Evolutionary conservation across 1,139 yeast species (phyloP).

Genomic region (Suhomyces coccinellae): DNA sequence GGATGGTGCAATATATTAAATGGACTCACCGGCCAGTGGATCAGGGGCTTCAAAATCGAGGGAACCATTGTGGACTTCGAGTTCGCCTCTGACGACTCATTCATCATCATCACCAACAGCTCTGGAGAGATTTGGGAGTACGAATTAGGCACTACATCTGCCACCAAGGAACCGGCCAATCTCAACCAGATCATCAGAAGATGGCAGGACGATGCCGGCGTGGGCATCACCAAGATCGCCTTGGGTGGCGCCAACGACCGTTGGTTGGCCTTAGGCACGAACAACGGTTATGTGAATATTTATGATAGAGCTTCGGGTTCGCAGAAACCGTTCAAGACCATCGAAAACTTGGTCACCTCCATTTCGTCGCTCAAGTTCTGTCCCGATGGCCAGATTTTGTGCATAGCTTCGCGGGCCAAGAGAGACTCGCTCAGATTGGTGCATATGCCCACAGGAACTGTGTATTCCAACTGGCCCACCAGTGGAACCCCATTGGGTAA

Average conservation of each 20-base stretch:
- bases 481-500: conserved; percentile 93
- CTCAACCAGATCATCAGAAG: conserved; percentile 49
- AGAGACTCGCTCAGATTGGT: conserved; percentile 85
- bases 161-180: conserved; percentile 9
- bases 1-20: conserved; percentile 90
- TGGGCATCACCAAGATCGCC: conserved; percentile 76
- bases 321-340: conserved; percentile 52
- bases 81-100: conserved; percentile 57
- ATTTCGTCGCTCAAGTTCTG: conserved; percentile 75
- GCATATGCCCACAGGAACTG: conserved; percentile 85
- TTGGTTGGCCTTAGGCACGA: conserved; percentile 88
- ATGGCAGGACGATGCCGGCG: conserved; percentile 89
- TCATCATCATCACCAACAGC: conserved; percentile 63
- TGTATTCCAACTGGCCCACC: conserved; percentile 95
- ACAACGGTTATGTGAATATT: conserved; percentile 85
- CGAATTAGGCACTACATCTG: conserved; percentile 38
- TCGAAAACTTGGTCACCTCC: conserved; percentile 82
- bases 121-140: conserved; percentile 95
- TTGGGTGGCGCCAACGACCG: conserved; percentile 78
- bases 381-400: conserved; percentile 85
- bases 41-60: conserved; percentile 83
- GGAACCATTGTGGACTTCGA: conserved; percentile 82
- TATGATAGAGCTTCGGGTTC: conserved; percentile 58
- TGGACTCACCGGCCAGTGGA: conserved; percentile 80
- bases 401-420: conserved; percentile 82